phyloP scores from a whole-genome alignment of 768 basidiomycete species.

The Cystobasidium onofrii region DNA sequence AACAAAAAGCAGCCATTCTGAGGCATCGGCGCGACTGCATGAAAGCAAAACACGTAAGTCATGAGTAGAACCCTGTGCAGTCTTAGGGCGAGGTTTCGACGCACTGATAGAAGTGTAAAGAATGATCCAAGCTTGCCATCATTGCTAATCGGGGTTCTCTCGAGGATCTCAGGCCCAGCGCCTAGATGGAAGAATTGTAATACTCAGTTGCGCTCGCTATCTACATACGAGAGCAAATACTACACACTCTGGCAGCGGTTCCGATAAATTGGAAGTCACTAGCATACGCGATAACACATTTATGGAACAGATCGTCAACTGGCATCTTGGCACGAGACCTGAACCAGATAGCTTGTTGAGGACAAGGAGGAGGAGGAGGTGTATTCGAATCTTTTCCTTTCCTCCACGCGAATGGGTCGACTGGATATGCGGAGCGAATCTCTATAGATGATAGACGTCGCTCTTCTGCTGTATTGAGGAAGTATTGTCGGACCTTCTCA shows the following conservation, averaged over 20 bases:
- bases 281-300: conserved; percentile 32
- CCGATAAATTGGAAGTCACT: conserved; percentile 35
- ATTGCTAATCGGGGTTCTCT: conserved; percentile 36
- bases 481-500: conserved; percentile 36
- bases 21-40: conserved; percentile 21
- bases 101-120: conserved; percentile 41
- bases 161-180: conserved; percentile 28
- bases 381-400: background rate
- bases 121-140: conserved; percentile 40
- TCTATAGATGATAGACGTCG: conserved; percentile 39
- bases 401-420: background rate
- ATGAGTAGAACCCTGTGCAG: background rate
- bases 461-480: conserved; percentile 33
- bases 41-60: background rate
- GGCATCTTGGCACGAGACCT: conserved; percentile 14
- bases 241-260: conserved; percentile 19
- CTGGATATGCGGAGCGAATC: conserved; percentile 37
- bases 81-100: too few relatives aligned
- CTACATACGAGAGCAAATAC: background rate
- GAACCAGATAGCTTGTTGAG: conserved; percentile 25
- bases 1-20: conserved; percentile 39
- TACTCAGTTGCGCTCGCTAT: background rate
- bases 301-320: conserved; percentile 23
- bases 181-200: background rate
- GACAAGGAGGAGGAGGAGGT: conserved; percentile 20